These are phyloP conservation scores for Trichothecium roseum DNA, from an alignment of 2,329 filamentous ascomycete species.

Conservation along the genomic window DNA sequence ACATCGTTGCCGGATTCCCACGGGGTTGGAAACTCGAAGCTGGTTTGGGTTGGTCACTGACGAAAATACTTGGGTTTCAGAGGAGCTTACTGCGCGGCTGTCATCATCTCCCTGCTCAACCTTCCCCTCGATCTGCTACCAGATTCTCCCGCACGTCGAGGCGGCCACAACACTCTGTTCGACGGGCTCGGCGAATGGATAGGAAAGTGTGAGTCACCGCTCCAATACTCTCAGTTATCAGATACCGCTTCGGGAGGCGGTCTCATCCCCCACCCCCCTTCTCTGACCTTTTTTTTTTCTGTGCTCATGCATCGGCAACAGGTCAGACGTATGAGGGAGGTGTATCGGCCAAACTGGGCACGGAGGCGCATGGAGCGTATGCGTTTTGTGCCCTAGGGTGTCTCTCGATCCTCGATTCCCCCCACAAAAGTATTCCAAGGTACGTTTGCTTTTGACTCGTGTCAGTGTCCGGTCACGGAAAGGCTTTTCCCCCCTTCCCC, in stretches of 20 bases:
- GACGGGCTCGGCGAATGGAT: slow-evolving; percentile 72
- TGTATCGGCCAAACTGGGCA: slow-evolving; percentile 73
- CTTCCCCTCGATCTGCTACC: slow-evolving; percentile 70
- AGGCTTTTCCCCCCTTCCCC: no score
- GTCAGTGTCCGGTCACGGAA: no score
- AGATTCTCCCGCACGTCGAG: slow-evolving; percentile 56
- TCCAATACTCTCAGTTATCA: slow-evolving; percentile 1
- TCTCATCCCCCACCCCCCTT: slow-evolving; percentile 4
- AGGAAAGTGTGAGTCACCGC: slow-evolving; percentile 54
- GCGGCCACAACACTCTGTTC: slow-evolving; percentile 54
- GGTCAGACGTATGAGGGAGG: slow-evolving; percentile 94
- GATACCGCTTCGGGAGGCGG: slow-evolving; percentile 9
- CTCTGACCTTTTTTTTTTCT: slow-evolving; percentile 6
- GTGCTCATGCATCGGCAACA: slow-evolving; percentile 22
- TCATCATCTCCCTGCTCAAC: slow-evolving; percentile 73
- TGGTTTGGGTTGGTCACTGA: slow-evolving; percentile 6
- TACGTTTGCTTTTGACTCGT: slow-evolving; percentile 34
- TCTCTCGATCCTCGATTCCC: slow-evolving; percentile 74
- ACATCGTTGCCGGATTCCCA: background rate
- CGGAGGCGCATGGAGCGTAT: slow-evolving; percentile 93
- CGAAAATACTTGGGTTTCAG: slow-evolving; percentile 31
- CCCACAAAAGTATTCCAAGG: slow-evolving; percentile 62
- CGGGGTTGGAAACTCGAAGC: background rate
- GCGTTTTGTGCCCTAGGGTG: slow-evolving; percentile 90
- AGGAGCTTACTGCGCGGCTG: slow-evolving; percentile 84